These are phyloP conservation scores for Pseudogymnoascus sp. DNA, from an alignment of 2,329 filamentous ascomycete species.

Conservation along the genomic window DNA sequence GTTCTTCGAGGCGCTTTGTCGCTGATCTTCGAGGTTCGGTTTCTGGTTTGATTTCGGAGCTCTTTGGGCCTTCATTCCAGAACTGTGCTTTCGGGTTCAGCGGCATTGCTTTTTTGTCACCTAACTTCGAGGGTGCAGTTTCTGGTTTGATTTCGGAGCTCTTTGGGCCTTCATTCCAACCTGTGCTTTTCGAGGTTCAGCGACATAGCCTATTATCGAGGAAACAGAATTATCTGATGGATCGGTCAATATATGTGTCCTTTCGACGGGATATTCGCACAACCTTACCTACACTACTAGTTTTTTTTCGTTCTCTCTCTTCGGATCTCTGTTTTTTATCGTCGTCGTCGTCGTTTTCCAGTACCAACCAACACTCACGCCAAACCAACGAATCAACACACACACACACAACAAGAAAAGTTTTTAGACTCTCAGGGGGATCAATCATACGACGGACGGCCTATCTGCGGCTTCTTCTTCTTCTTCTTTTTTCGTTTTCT, in stretches of 20 bases:
- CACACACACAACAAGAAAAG: not conserved
- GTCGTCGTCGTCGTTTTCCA: not conserved
- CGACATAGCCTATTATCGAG: not conserved
- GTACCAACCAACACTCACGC: not conserved
- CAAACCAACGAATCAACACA: not conserved
- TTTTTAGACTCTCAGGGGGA: not conserved
- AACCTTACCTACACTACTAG: not conserved
- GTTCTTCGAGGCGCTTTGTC: not conserved
- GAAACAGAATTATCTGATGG: not conserved
- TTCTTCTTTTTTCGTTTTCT: not conserved
- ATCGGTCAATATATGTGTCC: not conserved
- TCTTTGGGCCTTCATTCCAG: too few relatives aligned
- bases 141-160: conserved; percentile 6
- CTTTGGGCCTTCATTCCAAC: not conserved
- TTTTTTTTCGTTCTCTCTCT: not conserved
- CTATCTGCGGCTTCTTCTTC: not conserved
- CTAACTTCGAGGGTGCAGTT: not conserved
- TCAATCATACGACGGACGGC: not conserved
- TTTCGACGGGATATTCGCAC: not conserved
- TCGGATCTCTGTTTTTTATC: not conserved
- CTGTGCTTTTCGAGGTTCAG: not conserved
- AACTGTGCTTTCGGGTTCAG: too few relatives aligned
- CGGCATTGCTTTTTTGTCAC: too few relatives aligned
- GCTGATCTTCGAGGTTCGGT: too few relatives aligned
- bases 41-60: too few relatives aligned